These are phyloP conservation scores for Takashimella tepidaria DNA, from an alignment of 1,284 basidiomycete genomes.

Conservation along the genomic window DNA sequence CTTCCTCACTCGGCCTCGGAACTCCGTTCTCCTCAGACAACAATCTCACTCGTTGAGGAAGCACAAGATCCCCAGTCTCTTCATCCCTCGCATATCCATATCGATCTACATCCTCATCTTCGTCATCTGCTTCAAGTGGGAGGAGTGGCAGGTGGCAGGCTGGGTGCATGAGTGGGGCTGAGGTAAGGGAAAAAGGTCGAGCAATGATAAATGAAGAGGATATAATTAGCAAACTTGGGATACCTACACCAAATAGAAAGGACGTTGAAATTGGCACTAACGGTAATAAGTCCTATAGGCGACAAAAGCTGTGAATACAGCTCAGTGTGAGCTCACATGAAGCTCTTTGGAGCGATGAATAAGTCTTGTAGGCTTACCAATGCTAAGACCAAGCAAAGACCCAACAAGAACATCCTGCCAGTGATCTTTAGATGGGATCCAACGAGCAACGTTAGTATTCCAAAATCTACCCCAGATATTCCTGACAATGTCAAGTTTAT, in stretches of 20 bases:
- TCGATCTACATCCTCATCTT: slow-evolving; percentile 11
- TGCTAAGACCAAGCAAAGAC: slow-evolving; percentile 63
- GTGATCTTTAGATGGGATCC: slow-evolving; percentile 56
- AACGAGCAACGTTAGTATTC: slow-evolving; percentile 1
- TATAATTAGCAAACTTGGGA: no score
- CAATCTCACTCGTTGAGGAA: slow-evolving; percentile 23
- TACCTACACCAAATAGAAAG: no score
- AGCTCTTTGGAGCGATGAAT: slow-evolving; percentile 9
- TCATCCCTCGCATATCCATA: slow-evolving; percentile 4
- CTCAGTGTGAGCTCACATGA: not conserved
- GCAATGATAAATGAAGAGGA: slow-evolving; percentile 44
- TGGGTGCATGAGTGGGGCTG: slow-evolving; percentile 34
- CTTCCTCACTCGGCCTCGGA: slow-evolving; percentile 37
- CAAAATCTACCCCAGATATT: not conserved
- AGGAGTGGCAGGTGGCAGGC: slow-evolving; percentile 68
- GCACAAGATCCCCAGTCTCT: slow-evolving; percentile 12
- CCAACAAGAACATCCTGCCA: slow-evolving; percentile 86
- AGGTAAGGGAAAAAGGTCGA: no score
- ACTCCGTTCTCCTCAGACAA: slow-evolving; percentile 24
- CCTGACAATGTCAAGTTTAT: not conserved
- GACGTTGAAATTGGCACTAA: slow-evolving; percentile 11
- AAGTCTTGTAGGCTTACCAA: slow-evolving; percentile 67
- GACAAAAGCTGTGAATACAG: slow-evolving; percentile 56
- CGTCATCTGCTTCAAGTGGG: slow-evolving; percentile 51
- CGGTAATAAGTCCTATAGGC: slow-evolving; percentile 61